These are phyloP conservation scores for Paraphaeosphaeria minitans DNA, from an alignment of 2,329 filamentous ascomycete species.

Conservation along the genomic window DNA sequence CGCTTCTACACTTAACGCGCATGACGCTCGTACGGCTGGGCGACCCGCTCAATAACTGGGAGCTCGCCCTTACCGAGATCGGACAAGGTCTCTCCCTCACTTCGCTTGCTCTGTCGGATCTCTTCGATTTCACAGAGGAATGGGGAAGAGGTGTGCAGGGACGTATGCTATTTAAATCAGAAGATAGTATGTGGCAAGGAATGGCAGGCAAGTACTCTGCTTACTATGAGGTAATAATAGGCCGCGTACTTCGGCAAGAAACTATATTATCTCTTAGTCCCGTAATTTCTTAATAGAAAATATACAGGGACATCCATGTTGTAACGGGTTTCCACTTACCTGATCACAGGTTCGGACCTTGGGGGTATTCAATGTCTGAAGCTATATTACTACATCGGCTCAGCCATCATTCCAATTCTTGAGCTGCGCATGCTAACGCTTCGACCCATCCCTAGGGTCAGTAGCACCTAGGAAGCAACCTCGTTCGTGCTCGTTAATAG, in stretches of 20 bases:
- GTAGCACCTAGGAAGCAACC: too few species aligned
- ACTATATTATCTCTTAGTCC: background rate
- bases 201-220: background rate
- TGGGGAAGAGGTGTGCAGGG: conserved; percentile 6
- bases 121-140: conserved; percentile 7
- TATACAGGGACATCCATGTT: background rate
- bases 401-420: too few species aligned
- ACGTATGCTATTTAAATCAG: conserved; percentile 11
- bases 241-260: conserved; percentile 4
- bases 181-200: conserved; percentile 4
- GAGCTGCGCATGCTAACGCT: too few species aligned
- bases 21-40: background rate
- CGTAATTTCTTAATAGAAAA: background rate
- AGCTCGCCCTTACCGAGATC: conserved; percentile 3
- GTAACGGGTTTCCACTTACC: too few species aligned
- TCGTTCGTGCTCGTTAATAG: too few species aligned
- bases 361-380: too few species aligned
- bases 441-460: too few species aligned
- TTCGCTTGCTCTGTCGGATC: conserved; percentile 5
- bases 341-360: too few species aligned
- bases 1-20: background rate
- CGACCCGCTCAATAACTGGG: background rate
- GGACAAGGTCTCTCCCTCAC: conserved; percentile 8
- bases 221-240: conserved; percentile 1
- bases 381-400: too few species aligned